phyloP scores from a whole-genome alignment of 805 yeast genomes.

The Crinitomyces ghanaensis region DNA sequence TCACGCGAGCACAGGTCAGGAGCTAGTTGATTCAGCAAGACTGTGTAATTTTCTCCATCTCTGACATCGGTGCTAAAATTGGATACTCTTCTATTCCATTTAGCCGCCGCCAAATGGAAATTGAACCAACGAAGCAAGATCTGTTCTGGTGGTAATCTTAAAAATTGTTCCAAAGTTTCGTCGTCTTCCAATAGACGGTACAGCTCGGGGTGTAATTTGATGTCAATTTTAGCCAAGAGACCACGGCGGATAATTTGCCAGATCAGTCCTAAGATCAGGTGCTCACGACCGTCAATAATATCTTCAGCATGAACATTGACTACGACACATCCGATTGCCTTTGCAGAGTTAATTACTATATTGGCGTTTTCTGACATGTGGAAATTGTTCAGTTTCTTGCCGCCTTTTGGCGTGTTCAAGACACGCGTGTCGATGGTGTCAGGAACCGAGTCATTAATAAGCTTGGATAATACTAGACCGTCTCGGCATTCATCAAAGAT shows the following conservation, averaged over 20 bases:
- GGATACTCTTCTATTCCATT: constrained; percentile 71
- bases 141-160: constrained; percentile 95
- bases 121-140: constrained; percentile 95
- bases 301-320: constrained; percentile 97
- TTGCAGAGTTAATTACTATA: constrained; percentile 95
- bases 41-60: constrained; percentile 93
- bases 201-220: constrained; percentile 90
- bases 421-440: constrained; percentile 98
- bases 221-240: constrained; percentile 85
- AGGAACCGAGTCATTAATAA: constrained; percentile 95
- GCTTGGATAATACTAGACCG: constrained; percentile 83
- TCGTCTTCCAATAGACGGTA: constrained; percentile 91
- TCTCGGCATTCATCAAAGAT: constrained; percentile 94
- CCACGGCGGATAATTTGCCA: constrained; percentile 99
- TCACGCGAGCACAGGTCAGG: constrained; percentile 71
- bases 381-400: constrained; percentile 78
- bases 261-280: constrained; percentile 83
- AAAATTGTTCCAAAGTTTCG: constrained; percentile 92
- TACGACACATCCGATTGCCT: constrained; percentile 97
- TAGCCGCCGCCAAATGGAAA: constrained; percentile 87
- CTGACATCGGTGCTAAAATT: constrained; percentile 82
- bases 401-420: constrained; percentile 72
- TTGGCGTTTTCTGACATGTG: constrained; percentile 96
- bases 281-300: constrained; percentile 93
- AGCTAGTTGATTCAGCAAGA: constrained; percentile 75